Evolutionary conservation across 1,284 basidiomycete genomes (phyloP).

Genomic region (Boletus sp.): DNA sequence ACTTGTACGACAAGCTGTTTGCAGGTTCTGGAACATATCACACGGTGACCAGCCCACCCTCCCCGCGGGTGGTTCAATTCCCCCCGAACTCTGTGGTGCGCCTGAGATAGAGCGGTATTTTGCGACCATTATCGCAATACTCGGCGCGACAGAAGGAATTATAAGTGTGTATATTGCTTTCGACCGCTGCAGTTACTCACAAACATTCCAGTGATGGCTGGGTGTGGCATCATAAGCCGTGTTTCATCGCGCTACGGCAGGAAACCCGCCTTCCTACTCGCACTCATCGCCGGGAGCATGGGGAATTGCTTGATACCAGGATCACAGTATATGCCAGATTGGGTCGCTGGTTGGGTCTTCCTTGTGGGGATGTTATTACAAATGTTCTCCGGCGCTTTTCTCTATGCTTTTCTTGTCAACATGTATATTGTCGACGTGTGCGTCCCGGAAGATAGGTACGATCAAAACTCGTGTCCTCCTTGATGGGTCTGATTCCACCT

Average conservation of each 20-base stretch:
- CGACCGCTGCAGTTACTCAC: conserved; percentile 2
- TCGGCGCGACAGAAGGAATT: conserved; percentile 16
- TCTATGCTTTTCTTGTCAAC: conserved; percentile 25
- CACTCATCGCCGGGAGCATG: conserved; percentile 14
- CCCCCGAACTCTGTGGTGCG: conserved; percentile 24
- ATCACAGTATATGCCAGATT: conserved; percentile 15
- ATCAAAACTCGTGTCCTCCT: neutral
- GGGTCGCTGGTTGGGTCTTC: conserved; percentile 18
- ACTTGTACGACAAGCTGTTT: conserved; percentile 26
- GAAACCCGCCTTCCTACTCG: conserved; percentile 29
- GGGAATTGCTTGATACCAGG: conserved; percentile 21
- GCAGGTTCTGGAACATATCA: conserved; percentile 25
- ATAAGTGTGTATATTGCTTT: conserved; percentile 19
- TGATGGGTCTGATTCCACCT: neutral
- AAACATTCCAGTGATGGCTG: conserved; percentile 12
- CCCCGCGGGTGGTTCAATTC: conserved; percentile 6
- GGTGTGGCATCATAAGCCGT: conserved; percentile 23
- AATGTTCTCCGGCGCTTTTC: conserved; percentile 10
- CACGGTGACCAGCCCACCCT: conserved; percentile 13
- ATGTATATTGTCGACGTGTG: conserved; percentile 33
- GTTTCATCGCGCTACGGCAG: conserved; percentile 32
- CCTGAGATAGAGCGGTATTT: conserved; percentile 25
- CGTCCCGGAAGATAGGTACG: conserved; percentile 28
- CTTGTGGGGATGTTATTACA: conserved; percentile 19
- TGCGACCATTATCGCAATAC: conserved; percentile 16